A percentile compares a stretch with the other conserved stretches of the same genome.
These are phyloP conservation scores for Plasmodium fragile DNA, from an alignment of 169 alveolate genomes.

Conservation along the genomic window DNA sequence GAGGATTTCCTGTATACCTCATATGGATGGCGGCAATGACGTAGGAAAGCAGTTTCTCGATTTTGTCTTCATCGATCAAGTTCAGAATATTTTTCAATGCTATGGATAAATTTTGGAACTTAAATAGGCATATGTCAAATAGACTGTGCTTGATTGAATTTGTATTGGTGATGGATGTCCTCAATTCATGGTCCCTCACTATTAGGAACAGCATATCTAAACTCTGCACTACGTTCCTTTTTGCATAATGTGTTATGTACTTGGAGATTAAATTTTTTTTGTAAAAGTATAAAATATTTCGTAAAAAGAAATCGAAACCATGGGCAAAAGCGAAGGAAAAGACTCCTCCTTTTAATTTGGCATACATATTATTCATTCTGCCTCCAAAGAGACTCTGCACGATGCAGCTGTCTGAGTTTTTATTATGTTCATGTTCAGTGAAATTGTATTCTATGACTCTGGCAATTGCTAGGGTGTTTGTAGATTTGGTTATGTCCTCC, in stretches of 20 bases:
- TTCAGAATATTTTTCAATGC: constrained; percentile 46
- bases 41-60: constrained; percentile 19
- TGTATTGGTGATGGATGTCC: constrained; percentile 29
- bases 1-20: constrained; percentile 36
- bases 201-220: constrained; percentile 51
- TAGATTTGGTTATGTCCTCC: no score
- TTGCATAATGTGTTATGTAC: constrained; percentile 51
- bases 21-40: constrained; percentile 46
- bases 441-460: constrained; percentile 7
- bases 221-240: constrained; percentile 46
- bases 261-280: background rate
- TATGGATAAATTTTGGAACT: constrained; percentile 41
- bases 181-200: constrained; percentile 31
- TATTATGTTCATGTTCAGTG: constrained; percentile 2
- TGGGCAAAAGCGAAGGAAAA: constrained; percentile 36
- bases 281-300: constrained; percentile 36
- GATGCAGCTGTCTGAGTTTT: background rate
- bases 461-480: background rate
- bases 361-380: constrained; percentile 20
- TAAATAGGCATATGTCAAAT: constrained; percentile 52
- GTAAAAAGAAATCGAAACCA: constrained; percentile 48
- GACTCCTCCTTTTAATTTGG: constrained; percentile 12
- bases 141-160: constrained; percentile 38
- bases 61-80: constrained; percentile 34
- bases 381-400: constrained; percentile 4